These are phyloP conservation scores for Chlamydomonas applanata DNA, from an alignment of 139 green algal species.

Conservation along the genomic window DNA sequence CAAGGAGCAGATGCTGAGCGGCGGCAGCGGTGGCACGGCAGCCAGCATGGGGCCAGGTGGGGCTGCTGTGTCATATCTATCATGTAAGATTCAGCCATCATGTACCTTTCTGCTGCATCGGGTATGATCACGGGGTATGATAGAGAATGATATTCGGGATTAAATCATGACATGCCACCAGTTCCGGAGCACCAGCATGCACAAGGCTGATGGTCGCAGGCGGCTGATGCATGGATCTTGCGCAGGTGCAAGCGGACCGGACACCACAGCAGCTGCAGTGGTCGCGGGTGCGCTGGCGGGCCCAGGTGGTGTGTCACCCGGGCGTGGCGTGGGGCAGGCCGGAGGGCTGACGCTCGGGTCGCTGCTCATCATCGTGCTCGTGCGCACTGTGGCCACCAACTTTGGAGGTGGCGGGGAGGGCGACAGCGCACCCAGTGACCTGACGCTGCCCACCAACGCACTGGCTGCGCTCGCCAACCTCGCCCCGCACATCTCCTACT, in stretches of 20 bases:
- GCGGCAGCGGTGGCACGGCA: not conserved
- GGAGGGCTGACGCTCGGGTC: conserved; percentile 57
- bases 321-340: not conserved
- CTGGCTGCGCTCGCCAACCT: conserved; percentile 85
- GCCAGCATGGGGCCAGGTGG: not conserved
- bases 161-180: too few relatives aligned
- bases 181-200: too few relatives aligned
- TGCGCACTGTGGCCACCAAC: conserved; percentile 69
- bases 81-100: too few relatives aligned
- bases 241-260: not conserved
- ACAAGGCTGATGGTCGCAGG: too few relatives aligned
- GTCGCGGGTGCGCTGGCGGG: not conserved
- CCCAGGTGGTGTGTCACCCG: not conserved
- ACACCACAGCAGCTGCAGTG: not conserved
- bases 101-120: too few relatives aligned
- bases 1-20: not conserved
- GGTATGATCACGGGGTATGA: too few relatives aligned
- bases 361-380: conserved; percentile 76
- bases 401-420: conserved; percentile 22
- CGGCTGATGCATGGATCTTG: not conserved
- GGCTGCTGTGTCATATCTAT: not conserved
- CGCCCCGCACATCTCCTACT: conserved; percentile 60
- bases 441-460: conserved; percentile 90
- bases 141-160: too few relatives aligned
- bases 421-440: conserved; percentile 39